Conservation (phyloP, 345 rosid species). For the Gynandropsis gynandra region DNA sequence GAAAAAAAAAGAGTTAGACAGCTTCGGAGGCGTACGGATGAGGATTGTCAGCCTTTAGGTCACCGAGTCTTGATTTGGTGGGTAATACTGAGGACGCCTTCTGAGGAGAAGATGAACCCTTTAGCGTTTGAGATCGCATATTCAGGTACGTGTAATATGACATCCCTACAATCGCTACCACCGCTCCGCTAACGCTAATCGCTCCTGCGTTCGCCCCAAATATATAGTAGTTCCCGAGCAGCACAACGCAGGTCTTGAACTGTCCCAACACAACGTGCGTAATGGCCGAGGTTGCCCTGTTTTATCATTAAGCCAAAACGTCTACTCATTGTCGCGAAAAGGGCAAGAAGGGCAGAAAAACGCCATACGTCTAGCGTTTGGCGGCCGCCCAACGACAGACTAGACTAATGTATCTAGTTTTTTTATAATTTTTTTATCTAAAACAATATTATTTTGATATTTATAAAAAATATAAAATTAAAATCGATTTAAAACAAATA, state of each 20-base stretch:
- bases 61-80: conserved; percentile 29
- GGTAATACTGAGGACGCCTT: conserved; percentile 8
- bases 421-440: too few species aligned
- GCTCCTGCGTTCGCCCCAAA: conserved; percentile 29
- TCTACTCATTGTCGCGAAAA: too few species aligned
- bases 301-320: too few species aligned
- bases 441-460: too few species aligned
- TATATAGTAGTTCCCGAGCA: conserved; percentile 31
- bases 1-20: conserved; percentile 19
- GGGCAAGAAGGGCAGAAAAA: too few species aligned
- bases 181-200: conserved; percentile 28
- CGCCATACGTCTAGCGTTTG: too few species aligned
- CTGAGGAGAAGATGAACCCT: conserved; percentile 18
- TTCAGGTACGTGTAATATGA: conserved; percentile 35
- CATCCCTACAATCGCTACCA: conserved; percentile 33
- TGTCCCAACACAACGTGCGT: conserved; percentile 32
- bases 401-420: too few species aligned
- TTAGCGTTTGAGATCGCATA: conserved; percentile 32
- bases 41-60: conserved; percentile 20
- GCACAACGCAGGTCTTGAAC: conserved; percentile 32
- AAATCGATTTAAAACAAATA: too few species aligned
- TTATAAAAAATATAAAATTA: too few species aligned
- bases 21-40: conserved; percentile 31
- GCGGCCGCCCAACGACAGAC: too few species aligned
- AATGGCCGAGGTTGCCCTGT: conserved; percentile 33